Evolutionary conservation across 768 basidiomycete species (phyloP).

Genomic region (Phanerodontia chrysosporium): DNA sequence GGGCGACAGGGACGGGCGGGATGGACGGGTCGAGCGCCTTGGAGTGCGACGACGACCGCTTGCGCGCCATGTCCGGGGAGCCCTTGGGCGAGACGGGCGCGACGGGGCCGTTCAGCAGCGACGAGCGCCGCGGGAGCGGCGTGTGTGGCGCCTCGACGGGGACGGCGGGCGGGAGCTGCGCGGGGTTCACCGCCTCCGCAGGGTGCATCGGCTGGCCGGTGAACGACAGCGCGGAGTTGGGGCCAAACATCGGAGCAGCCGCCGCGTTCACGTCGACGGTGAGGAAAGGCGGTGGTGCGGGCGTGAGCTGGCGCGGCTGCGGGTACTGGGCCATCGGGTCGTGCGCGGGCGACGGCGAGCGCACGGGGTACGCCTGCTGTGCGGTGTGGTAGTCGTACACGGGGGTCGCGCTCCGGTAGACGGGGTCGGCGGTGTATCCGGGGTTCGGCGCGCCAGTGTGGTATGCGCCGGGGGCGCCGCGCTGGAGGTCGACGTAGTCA

Average conservation of each 20-base stretch:
- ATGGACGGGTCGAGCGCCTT: slow-evolving; percentile 15
- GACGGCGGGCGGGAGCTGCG: slow-evolving; percentile 7
- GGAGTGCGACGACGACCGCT: slow-evolving; percentile 1
- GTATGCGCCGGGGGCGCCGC: not conserved
- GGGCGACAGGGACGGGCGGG: slow-evolving; percentile 14
- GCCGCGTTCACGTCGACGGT: slow-evolving; percentile 13
- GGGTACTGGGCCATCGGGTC: not conserved
- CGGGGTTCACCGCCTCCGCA: slow-evolving; percentile 8
- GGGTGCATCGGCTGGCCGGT: slow-evolving; percentile 13
- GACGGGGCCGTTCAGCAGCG: slow-evolving; percentile 18
- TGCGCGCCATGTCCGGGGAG: not conserved
- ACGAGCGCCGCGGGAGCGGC: slow-evolving; percentile 10
- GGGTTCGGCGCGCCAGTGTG: slow-evolving; percentile 3
- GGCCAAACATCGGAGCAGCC: slow-evolving; percentile 4
- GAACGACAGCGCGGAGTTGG: slow-evolving; percentile 13
- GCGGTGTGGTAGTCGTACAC: slow-evolving; percentile 3
- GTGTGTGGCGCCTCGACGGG: slow-evolving; percentile 2
- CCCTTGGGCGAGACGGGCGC: not conserved
- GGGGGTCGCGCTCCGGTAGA: not conserved
- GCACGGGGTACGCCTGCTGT: not conserved
- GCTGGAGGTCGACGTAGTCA: not conserved
- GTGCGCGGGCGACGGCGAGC: not conserved
- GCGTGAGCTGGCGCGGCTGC: slow-evolving; percentile 17
- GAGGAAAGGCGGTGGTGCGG: slow-evolving; percentile 15
- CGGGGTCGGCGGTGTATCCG: not conserved